A percentile compares a stretch with the other conserved stretches of the same genome.
Conservation (phyloP, 2,329 filamentous ascomycete genomes). For the Microdochium paspali region DNA sequence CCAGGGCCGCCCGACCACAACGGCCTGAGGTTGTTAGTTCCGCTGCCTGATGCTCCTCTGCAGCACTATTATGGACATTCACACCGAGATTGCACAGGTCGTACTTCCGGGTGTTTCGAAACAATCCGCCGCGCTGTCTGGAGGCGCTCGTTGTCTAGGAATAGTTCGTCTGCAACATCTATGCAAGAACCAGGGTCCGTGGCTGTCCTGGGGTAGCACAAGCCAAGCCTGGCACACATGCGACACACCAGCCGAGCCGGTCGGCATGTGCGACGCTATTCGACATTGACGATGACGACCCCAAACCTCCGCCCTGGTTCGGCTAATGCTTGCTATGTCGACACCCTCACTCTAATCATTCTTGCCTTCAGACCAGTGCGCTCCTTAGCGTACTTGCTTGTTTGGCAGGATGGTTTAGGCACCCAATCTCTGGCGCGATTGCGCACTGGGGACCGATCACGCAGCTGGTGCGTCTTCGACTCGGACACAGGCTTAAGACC, state of each 20-base stretch:
- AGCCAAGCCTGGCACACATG: not conserved
- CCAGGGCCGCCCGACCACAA: constrained; percentile 1
- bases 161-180: not conserved
- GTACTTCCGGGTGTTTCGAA: not conserved
- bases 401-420: not conserved
- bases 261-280: not conserved
- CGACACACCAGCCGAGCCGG: not conserved
- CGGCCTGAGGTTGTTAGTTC: not conserved
- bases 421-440: not conserved
- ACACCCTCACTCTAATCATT: not conserved
- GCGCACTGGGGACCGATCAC: not conserved
- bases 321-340: not conserved
- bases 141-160: not conserved
- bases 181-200: too few relatives aligned
- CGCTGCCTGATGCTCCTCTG: too few relatives aligned
- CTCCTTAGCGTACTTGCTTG: not conserved
- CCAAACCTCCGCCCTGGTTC: not conserved
- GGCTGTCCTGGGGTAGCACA: not conserved
- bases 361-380: not conserved
- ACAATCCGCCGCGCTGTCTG: not conserved
- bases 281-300: not conserved
- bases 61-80: too few relatives aligned
- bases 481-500: too few relatives aligned
- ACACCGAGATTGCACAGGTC: too few relatives aligned
- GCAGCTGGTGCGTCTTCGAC: too few relatives aligned